Base-by-base conservation (phyloP, 2,329 filamentous ascomycete genomes). In the Pezicula carpinea region DNA sequence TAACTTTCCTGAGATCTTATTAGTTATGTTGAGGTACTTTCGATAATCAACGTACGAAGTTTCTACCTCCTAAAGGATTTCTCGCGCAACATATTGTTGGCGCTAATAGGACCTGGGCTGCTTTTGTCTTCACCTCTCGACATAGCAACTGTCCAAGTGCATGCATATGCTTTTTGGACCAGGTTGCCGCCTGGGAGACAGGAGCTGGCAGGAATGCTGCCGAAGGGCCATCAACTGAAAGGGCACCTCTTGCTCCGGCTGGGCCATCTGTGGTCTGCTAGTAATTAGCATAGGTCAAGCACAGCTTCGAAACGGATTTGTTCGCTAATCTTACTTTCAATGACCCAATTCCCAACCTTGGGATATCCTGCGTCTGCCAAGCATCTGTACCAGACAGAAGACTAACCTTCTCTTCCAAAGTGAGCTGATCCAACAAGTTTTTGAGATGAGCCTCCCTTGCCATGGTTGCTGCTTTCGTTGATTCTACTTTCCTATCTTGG, bases 1-100 rank as follows among this genome's bases (percentile, higher is more conserved):
- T 60, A 62, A 23, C 56, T 57, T 51, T 63, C 60, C 38, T 40
- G n/a, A 5, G n/a, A 23, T 3, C 22, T 22, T 23, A 8, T 26
- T 15, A 40, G 22, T 23, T 22, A 26, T 23, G 10, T 13, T 15
- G n/a, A 26, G 11, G 38, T 15, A 14, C 17, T 18, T 4, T 5
- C 15, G 5, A 8, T 15, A 15, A 13, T 6, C 11, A 18, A 38
- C 35, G 11, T 38, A 40, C 38, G 26, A 40, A 40, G 13, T 40
- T 40, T 23, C 38, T 40, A 23, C 38, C 38, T 5, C 38, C 38
- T 23, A 40, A 14, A 2, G 38, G 38, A 40, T 40, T 40, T 23
- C 38, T 22, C 26, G 38, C 38, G n/a, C 38, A 40, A 40, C 38
- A 40, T 14, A 40, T 40, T 4, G 38, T 40, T 26, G 38, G 38